phyloP scores from a whole-genome alignment of 2,329 filamentous ascomycete genomes.

The Stemphylium beticola region DNA sequence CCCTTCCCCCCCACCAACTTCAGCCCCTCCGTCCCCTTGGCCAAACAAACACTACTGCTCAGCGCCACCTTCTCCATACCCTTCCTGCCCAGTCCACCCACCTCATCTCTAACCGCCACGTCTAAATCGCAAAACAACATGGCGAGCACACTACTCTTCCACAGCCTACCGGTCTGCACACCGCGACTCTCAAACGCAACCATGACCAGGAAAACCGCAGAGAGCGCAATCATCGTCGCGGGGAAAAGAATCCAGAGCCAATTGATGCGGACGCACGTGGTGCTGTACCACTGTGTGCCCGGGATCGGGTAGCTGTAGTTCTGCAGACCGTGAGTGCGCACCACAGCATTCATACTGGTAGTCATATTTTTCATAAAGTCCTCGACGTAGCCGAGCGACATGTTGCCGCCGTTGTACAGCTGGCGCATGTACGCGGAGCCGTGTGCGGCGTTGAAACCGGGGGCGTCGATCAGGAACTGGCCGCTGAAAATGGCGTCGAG shows the following conservation, averaged over 20 bases:
- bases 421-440: not conserved
- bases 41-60: not conserved
- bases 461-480: not conserved
- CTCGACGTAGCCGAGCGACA: slow-evolving; percentile 4
- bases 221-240: slow-evolving; percentile 9
- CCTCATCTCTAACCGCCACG: not conserved
- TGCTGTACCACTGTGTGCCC: slow-evolving; percentile 10
- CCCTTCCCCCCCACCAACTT: not conserved
- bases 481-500: not conserved
- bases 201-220: slow-evolving; percentile 6
- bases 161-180: slow-evolving; percentile 9
- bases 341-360: slow-evolving; percentile 5
- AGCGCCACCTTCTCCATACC: slow-evolving; percentile 7
- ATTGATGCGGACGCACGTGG: slow-evolving; percentile 8
- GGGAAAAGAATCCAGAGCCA: slow-evolving; percentile 13
- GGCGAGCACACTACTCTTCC: slow-evolving; percentile 16
- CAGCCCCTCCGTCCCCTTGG: not conserved
- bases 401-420: slow-evolving; percentile 1
- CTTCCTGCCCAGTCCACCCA: not conserved
- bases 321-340: slow-evolving; percentile 3
- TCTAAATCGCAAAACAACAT: slow-evolving; percentile 17
- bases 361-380: slow-evolving; percentile 2
- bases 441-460: not conserved
- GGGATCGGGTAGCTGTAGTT: not conserved
- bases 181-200: slow-evolving; percentile 14